Base-by-base conservation (phyloP, 306 rosid species). In the Calophaca sinica region DNA sequence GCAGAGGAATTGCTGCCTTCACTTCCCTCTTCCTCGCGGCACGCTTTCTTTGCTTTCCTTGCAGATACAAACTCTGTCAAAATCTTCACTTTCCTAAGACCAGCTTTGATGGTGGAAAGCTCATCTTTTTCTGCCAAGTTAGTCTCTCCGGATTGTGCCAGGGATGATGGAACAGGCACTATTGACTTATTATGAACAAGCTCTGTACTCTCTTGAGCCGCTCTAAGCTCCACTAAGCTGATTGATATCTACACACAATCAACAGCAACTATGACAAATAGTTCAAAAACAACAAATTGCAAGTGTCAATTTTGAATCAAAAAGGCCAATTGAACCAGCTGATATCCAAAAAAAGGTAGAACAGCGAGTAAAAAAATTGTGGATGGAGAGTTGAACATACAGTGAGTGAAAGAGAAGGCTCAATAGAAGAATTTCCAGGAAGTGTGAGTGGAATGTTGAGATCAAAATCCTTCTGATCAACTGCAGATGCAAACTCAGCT, bases 21-120 rank as follows among this genome's bases (percentile, higher is more conserved):
- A 70, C 99, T 94, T 36, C 94, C 91, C 44, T 90, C 98, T 64
- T 88, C 99, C 69, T 92, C 98, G 12, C 70, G 87, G 73, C 84
- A 79, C 1, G 92, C 84, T 84, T 96, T 96, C 60, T 88, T 92
- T 0, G 85, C 88, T 70, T 87, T 96, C 82, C 92, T 82, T 6
- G 89, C 29, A 0, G 99, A 88, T 3, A 96, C 99, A 49, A 89
- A 96, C 68, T 91, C 99, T 0, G 91, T 90, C 68, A 96, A 89
- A 66, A 89, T 90, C 84, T 92, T 96, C 6, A 96, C 99, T 82
- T 96, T 92, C 77, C 94, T 84, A 62, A 96, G 92, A 64, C 99
- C 96, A 14, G 99, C 99, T 89, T 92, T 96, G 49, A 96, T 88
- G 2, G 98, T 96, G 48, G 99, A 96, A 78, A 92, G 84, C 68